Conservation (phyloP, 83 land plant species). For the Picea abies region DNA sequence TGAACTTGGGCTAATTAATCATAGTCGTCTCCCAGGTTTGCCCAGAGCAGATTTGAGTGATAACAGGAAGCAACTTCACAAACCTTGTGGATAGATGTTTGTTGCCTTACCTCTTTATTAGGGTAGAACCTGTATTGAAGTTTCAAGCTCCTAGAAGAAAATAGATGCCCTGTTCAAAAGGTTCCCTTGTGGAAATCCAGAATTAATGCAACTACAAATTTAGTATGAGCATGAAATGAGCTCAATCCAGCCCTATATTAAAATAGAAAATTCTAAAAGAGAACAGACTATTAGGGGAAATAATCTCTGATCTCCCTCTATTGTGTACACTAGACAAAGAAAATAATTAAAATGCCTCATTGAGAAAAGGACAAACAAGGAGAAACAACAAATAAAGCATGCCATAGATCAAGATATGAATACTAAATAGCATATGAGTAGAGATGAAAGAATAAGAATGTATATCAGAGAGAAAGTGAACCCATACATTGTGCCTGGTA, state of each 20-base stretch:
- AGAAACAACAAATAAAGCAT: neutral
- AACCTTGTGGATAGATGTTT: no score
- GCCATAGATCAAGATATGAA: neutral
- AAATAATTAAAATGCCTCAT: neutral
- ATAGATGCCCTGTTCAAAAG: neutral
- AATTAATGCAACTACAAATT: neutral
- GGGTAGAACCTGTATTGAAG: no score
- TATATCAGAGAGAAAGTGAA: neutral
- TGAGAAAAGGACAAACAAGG: neutral
- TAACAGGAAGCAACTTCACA: no score
- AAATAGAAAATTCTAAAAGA: neutral
- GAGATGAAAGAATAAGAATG: neutral
- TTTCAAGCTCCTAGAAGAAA: no score
- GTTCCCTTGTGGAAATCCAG: neutral
- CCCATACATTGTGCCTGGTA: constrained; percentile 15
- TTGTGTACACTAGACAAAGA: no score
- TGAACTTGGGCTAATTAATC: no score
- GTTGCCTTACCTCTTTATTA: no score
- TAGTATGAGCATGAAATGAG: neutral
- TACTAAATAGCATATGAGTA: neutral
- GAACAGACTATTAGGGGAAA: neutral
- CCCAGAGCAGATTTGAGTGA: no score
- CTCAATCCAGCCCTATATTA: neutral
- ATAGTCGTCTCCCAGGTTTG: no score
- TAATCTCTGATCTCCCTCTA: neutral